Conservation (phyloP, 2,329 filamentous ascomycete genomes). For the Neoscytalidium dimidiatum region DNA sequence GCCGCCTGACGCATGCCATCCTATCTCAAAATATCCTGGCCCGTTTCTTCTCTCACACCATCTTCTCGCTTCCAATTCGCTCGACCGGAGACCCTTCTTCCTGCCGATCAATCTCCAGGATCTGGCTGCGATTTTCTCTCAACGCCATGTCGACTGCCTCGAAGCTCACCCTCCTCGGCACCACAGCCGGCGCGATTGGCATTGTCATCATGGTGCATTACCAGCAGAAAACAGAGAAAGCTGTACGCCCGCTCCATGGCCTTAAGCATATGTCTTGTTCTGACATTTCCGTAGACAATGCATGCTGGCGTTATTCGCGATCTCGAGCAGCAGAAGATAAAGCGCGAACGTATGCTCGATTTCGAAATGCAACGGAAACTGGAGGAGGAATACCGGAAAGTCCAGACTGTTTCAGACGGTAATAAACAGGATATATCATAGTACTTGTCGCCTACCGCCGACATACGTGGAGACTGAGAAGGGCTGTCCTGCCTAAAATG, state of each 20-base stretch:
- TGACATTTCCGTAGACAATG: slow-evolving; percentile 70
- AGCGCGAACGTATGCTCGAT: slow-evolving; percentile 86
- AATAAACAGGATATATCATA: background rate
- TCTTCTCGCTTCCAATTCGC: background rate
- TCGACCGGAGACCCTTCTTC: background rate
- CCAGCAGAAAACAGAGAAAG: slow-evolving; percentile 80
- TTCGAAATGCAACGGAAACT: slow-evolving; percentile 88
- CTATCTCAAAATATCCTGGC: background rate
- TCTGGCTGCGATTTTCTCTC: background rate
- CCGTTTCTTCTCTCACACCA: slow-evolving; percentile 3
- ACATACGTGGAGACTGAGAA: background rate
- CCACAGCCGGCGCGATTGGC: slow-evolving; percentile 71
- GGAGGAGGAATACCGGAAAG: slow-evolving; percentile 86
- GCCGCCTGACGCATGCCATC: slow-evolving; percentile 6
- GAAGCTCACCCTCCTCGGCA: slow-evolving; percentile 79
- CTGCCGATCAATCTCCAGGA: background rate
- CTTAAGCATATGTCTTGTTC: slow-evolving; percentile 21
- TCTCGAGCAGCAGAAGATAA: slow-evolving; percentile 89
- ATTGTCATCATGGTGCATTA: slow-evolving; percentile 89
- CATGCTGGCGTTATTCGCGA: slow-evolving; percentile 92
- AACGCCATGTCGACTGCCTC: slow-evolving; percentile 80
- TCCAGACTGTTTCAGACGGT: slow-evolving; percentile 70
- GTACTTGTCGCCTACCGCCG: background rate
- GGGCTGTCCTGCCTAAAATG: background rate
- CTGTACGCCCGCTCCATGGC: slow-evolving; percentile 56